Evolutionary conservation across 495 filamentous ascomycete genomes (phyloP).

Genomic region (Xylaria telfairii): DNA sequence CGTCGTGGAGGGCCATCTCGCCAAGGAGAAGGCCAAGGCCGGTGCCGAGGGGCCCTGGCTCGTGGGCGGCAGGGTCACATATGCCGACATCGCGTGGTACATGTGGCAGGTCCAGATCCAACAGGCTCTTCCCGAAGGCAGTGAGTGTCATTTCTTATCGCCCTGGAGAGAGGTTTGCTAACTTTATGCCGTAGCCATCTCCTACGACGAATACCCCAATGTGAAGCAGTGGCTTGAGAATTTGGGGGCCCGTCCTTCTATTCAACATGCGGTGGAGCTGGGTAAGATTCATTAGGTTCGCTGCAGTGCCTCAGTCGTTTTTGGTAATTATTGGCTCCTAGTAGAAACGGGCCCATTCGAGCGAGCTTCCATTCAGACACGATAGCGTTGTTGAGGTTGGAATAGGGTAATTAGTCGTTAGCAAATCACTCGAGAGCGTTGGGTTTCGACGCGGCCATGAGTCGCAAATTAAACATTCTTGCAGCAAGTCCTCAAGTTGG

Average conservation of each 20-base stretch:
- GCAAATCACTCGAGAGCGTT: background rate
- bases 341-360: background rate
- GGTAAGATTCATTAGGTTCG: background rate
- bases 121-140: constrained; percentile 5
- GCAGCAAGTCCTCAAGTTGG: background rate
- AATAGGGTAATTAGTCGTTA: background rate
- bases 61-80: constrained; percentile 62
- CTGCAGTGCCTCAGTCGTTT: background rate
- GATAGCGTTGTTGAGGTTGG: background rate
- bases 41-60: constrained; percentile 55
- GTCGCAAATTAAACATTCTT: background rate
- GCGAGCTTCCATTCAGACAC: background rate
- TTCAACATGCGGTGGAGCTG: constrained; percentile 41
- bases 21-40: constrained; percentile 49
- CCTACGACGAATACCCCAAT: constrained; percentile 33
- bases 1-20: constrained; percentile 61
- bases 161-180: background rate
- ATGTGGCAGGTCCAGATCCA: constrained; percentile 52
- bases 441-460: background rate
- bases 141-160: background rate
- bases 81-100: constrained; percentile 64
- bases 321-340: background rate
- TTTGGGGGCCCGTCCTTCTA: constrained; percentile 39
- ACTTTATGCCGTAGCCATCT: background rate
- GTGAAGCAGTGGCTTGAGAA: constrained; percentile 45